Evolutionary conservation across 129 eudicot species (phyloP).

Genomic region (Escallonia rubra): DNA sequence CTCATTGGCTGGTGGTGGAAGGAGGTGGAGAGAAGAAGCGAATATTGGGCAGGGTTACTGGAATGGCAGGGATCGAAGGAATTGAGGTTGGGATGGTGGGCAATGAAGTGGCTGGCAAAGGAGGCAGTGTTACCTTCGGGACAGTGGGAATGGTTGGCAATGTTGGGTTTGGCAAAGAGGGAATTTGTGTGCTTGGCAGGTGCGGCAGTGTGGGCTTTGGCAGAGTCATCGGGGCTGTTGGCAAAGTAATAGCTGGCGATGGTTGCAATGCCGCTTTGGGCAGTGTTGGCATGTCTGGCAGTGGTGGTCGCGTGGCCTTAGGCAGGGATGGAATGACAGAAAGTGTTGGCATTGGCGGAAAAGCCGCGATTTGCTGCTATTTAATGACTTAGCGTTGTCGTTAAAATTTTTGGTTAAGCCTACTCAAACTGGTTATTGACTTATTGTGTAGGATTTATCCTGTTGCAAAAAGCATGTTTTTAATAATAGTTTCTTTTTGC

Average conservation of each 20-base stretch:
- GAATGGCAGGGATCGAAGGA: neutral
- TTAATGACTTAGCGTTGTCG: too few species aligned
- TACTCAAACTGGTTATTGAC: too few species aligned
- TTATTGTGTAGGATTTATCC: too few species aligned
- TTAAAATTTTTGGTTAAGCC: too few species aligned
- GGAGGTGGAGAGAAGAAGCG: slow-evolving; percentile 20
- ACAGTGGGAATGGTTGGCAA: slow-evolving; percentile 14
- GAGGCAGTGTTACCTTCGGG: too few species aligned
- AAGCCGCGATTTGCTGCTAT: too few species aligned
- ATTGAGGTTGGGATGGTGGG: neutral
- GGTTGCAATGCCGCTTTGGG: slow-evolving; percentile 9
- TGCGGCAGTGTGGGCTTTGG: slow-evolving; percentile 9
- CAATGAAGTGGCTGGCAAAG: too few species aligned
- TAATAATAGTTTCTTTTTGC: too few species aligned
- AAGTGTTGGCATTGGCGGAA: neutral
- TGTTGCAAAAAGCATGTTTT: too few species aligned
- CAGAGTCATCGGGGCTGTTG: slow-evolving; percentile 4
- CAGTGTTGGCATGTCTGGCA: slow-evolving; percentile 6
- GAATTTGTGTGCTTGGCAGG: neutral
- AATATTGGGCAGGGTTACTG: slow-evolving; percentile 8
- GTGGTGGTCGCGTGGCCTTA: neutral
- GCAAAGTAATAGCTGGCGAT: slow-evolving; percentile 5
- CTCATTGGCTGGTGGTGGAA: slow-evolving; percentile 3
- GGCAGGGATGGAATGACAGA: slow-evolving; percentile 8
- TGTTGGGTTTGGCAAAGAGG: slow-evolving; percentile 1